Evolutionary conservation across 805 yeast species (phyloP).

Genomic region (Spathaspora gorwiae): DNA sequence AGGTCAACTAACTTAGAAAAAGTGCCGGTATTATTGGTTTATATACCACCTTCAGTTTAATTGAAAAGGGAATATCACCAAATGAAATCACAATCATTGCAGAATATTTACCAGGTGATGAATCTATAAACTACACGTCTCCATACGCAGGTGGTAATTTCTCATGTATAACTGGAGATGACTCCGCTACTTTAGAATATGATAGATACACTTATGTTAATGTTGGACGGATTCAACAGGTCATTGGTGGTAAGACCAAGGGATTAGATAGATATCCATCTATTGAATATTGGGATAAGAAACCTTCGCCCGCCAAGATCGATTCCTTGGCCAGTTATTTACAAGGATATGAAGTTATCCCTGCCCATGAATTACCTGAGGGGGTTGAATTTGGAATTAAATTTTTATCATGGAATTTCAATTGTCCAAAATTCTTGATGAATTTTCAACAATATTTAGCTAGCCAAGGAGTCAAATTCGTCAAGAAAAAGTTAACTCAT

Average conservation of each 20-base stretch:
- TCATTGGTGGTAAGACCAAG: constrained; percentile 46
- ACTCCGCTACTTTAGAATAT: constrained; percentile 36
- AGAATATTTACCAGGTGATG: constrained; percentile 73
- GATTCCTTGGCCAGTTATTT: constrained; percentile 46
- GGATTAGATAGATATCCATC: constrained; percentile 56
- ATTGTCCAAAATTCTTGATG: constrained; percentile 58
- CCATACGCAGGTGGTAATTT: constrained; percentile 64
- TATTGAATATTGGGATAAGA: constrained; percentile 55
- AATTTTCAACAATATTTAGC: constrained; percentile 44
- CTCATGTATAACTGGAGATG: constrained; percentile 52
- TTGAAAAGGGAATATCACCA: constrained; percentile 37
- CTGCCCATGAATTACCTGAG: constrained; percentile 38
- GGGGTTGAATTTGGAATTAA: constrained; percentile 55
- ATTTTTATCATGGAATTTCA: constrained; percentile 64
- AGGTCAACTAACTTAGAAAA: constrained; percentile 2
- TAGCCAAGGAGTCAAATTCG: constrained; percentile 48
- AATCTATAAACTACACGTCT: constrained; percentile 66
- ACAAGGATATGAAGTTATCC: constrained; percentile 40
- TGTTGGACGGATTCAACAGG: constrained; percentile 36
- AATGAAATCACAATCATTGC: constrained; percentile 54
- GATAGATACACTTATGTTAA: constrained; percentile 57
- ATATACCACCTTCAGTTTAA: constrained; percentile 52
- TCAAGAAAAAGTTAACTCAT: constrained; percentile 44
- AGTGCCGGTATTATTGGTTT: constrained; percentile 66
- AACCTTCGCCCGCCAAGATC: constrained; percentile 45